Conservation (phyloP, 2,329 filamentous ascomycete genomes). For the Diaporthe sp. region DNA sequence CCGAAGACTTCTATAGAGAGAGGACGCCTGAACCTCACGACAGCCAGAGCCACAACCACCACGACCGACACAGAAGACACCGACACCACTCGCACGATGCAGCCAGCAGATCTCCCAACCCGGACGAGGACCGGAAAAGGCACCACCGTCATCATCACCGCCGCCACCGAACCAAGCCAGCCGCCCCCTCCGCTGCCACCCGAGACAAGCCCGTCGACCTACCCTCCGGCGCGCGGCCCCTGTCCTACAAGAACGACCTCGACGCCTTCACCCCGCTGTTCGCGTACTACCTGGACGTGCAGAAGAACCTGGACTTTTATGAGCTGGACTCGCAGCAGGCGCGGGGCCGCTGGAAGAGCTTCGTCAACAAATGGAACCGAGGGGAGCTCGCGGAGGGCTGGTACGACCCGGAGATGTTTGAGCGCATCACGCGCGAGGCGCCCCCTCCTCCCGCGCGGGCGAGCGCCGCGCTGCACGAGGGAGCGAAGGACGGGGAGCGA, state of each 20-base stretch:
- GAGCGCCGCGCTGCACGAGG: neutral
- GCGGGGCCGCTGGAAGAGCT: constrained; percentile 93
- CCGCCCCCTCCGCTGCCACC: neutral
- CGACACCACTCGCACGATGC: constrained; percentile 18
- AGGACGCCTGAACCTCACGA: constrained; percentile 9
- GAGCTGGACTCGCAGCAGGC: constrained; percentile 81
- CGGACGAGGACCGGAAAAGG: constrained; percentile 19
- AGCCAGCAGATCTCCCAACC: neutral
- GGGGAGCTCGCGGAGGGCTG: constrained; percentile 89
- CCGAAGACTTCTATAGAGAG: constrained; percentile 36
- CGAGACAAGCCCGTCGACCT: constrained; percentile 55
- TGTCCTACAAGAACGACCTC: constrained; percentile 78
- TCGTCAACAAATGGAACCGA: constrained; percentile 91
- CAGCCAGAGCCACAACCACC: neutral
- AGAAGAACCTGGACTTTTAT: constrained; percentile 81
- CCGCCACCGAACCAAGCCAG: constrained; percentile 6
- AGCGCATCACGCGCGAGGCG: constrained; percentile 41
- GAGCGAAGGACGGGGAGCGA: constrained; percentile 30
- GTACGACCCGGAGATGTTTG: constrained; percentile 86
- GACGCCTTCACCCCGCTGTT: constrained; percentile 78
- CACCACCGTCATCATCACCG: constrained; percentile 15
- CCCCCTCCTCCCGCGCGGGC: neutral
- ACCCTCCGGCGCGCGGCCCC: constrained; percentile 74
- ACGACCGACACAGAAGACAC: constrained; percentile 12
- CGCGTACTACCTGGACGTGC: constrained; percentile 87